phyloP scores from a whole-genome alignment of 768 basidiomycete species.

The Phanerochaete carnosa region DNA sequence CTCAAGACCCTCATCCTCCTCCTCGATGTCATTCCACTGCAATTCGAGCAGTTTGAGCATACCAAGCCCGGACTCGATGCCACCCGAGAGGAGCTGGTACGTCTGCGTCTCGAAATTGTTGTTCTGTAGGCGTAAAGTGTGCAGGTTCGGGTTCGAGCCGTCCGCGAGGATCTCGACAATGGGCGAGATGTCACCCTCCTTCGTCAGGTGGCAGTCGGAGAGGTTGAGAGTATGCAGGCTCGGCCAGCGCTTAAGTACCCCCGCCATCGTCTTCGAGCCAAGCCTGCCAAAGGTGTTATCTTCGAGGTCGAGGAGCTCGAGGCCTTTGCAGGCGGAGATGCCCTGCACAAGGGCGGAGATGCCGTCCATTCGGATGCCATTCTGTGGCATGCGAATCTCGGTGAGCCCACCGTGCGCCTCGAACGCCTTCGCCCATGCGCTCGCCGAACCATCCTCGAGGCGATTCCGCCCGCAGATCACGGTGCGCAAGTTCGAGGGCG shows the following conservation, averaged over 20 bases:
- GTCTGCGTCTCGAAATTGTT: constrained; percentile 80
- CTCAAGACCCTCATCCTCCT: constrained; percentile 63
- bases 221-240: constrained; percentile 77
- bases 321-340: constrained; percentile 57
- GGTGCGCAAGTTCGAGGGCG: constrained; percentile 66
- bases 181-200: constrained; percentile 73
- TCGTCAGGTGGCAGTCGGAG: constrained; percentile 86
- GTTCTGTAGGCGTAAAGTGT: constrained; percentile 82
- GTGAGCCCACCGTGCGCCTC: constrained; percentile 75
- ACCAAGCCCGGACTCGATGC: constrained; percentile 56
- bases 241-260: constrained; percentile 67
- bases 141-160: constrained; percentile 74
- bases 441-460: constrained; percentile 87
- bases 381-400: constrained; percentile 95
- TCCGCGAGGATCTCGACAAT: constrained; percentile 56
- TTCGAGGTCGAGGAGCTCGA: constrained; percentile 85
- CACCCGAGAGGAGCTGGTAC: constrained; percentile 63
- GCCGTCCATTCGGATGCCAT: constrained; percentile 93
- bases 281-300: constrained; percentile 80
- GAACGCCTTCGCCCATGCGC: constrained; percentile 85
- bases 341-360: constrained; percentile 77
- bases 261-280: constrained; percentile 55
- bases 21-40: constrained; percentile 88
- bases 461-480: constrained; percentile 95
- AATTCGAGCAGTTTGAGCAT: constrained; percentile 71